Evolutionary conservation across 2,329 filamentous ascomycete genomes (phyloP).

Genomic region (Pseudogymnoascus sp.): DNA sequence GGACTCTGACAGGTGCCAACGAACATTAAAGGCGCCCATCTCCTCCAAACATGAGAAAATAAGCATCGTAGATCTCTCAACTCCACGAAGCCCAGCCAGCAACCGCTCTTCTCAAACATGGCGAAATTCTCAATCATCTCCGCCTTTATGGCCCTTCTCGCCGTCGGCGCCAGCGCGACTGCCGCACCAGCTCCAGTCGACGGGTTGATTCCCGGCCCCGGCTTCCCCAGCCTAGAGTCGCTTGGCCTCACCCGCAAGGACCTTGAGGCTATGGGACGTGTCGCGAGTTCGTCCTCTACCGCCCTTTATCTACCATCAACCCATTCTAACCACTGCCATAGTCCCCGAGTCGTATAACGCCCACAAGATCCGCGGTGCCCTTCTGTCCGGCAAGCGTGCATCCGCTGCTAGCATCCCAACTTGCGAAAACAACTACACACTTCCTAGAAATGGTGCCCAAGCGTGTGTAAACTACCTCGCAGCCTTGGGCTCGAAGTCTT

Average conservation of each 20-base stretch:
- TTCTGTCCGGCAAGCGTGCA: background rate
- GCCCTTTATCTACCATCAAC: background rate
- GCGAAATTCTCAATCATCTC: background rate
- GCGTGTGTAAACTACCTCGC: background rate
- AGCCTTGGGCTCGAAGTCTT: background rate
- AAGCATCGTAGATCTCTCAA: background rate
- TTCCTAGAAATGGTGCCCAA: background rate
- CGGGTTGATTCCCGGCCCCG: background rate
- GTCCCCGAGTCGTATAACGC: constrained; percentile 3
- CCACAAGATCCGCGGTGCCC: background rate
- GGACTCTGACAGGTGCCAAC: background rate
- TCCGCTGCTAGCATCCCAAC: background rate
- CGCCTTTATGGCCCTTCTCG: background rate
- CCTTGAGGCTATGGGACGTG: background rate
- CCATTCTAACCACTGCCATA: background rate
- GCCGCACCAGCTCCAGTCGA: background rate
- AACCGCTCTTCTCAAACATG: background rate
- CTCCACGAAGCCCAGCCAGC: background rate
- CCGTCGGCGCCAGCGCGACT: background rate
- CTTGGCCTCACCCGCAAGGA: constrained; percentile 1
- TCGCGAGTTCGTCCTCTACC: background rate
- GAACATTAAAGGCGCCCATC: background rate
- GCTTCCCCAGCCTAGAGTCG: background rate
- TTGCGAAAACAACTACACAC: background rate
- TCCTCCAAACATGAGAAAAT: background rate